A percentile compares a stretch with the other conserved stretches of the same genome.
Conservation (phyloP, 495 filamentous ascomycete genomes). For the Penicillium bovifimosum region DNA sequence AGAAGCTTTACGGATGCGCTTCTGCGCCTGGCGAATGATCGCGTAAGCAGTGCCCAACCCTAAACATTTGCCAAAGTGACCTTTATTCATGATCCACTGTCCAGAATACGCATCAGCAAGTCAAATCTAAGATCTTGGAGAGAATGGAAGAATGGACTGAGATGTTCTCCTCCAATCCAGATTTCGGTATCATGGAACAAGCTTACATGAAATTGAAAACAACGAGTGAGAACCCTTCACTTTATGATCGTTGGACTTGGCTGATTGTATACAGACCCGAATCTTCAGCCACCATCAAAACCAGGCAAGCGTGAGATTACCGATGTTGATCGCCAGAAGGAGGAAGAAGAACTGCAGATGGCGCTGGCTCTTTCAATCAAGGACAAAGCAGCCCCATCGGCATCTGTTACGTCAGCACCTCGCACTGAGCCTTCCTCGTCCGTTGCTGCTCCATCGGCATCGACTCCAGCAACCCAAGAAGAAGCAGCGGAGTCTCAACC, state of each 20-base stretch:
- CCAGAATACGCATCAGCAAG: constrained; percentile 88
- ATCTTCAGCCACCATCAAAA: constrained; percentile 84
- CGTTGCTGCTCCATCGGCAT: constrained; percentile 22
- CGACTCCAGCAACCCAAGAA: constrained; percentile 34
- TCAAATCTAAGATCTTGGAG: constrained; percentile 95
- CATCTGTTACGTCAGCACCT: constrained; percentile 7
- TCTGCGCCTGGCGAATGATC: constrained; percentile 81
- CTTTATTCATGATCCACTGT: background rate
- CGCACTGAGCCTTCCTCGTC: constrained; percentile 25
- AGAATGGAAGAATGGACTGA: constrained; percentile 93
- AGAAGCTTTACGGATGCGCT: constrained; percentile 95
- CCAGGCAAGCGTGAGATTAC: constrained; percentile 89
- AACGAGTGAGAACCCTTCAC: constrained; percentile 47
- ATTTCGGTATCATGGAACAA: constrained; percentile 96
- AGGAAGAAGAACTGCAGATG: constrained; percentile 97
- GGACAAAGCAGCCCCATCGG: constrained; percentile 47
- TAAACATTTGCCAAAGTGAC: background rate
- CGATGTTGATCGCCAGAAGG: constrained; percentile 83
- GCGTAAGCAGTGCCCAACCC: constrained; percentile 38
- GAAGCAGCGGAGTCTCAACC: constrained; percentile 41
- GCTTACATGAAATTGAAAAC: constrained; percentile 84
- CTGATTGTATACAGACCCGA: constrained; percentile 59
- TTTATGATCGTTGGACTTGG: background rate
- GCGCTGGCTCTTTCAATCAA: constrained; percentile 86
- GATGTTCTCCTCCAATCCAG: constrained; percentile 86